A percentile compares a stretch with the other conserved stretches of the same genome.
phyloP scores from a whole-genome alignment of 495 filamentous ascomycete species.

The Penicillium bialowiezense region DNA sequence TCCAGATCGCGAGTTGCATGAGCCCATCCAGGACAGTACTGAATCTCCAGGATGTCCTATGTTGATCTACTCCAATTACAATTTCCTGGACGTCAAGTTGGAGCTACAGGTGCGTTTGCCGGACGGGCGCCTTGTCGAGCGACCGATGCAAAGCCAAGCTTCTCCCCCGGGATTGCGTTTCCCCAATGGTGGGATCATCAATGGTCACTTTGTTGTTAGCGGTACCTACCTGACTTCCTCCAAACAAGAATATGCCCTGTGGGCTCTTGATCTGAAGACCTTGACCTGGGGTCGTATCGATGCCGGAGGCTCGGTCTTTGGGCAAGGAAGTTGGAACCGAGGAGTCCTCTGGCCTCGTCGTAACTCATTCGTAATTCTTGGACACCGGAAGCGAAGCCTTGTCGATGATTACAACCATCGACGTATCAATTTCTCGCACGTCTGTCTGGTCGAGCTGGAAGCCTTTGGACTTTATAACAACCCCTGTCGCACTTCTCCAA shows the following conservation, averaged over 20 bases:
- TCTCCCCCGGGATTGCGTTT: constrained; percentile 91
- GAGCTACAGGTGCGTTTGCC: constrained; percentile 84
- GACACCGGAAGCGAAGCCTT: constrained; percentile 87
- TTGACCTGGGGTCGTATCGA: constrained; percentile 94
- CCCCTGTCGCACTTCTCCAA: constrained; percentile 69
- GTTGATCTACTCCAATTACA: constrained; percentile 99
- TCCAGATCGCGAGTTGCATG: constrained; percentile 34
- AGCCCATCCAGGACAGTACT: constrained; percentile 31
- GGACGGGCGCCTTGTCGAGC: constrained; percentile 83
- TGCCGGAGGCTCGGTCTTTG: constrained; percentile 89
- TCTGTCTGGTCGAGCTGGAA: constrained; percentile 94
- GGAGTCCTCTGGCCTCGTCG: constrained; percentile 89
- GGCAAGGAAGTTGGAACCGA: constrained; percentile 94
- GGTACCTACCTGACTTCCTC: constrained; percentile 96
- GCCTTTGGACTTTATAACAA: constrained; percentile 97
- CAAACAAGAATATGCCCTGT: constrained; percentile 96
- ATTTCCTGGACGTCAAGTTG: constrained; percentile 94
- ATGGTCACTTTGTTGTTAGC: constrained; percentile 93
- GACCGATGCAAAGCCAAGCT: constrained; percentile 80
- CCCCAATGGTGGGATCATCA: constrained; percentile 90
- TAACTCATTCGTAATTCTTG: constrained; percentile 92
- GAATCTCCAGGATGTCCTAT: constrained; percentile 69
- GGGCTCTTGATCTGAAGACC: constrained; percentile 85
- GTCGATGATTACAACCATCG: constrained; percentile 98
- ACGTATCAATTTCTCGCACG: constrained; percentile 93